Evolutionary conservation across 371 early-diverging fungal genomes (phyloP), one percentile per base, ranked within the genome.

Genomic region (Rhizomucor miehei): DNA sequence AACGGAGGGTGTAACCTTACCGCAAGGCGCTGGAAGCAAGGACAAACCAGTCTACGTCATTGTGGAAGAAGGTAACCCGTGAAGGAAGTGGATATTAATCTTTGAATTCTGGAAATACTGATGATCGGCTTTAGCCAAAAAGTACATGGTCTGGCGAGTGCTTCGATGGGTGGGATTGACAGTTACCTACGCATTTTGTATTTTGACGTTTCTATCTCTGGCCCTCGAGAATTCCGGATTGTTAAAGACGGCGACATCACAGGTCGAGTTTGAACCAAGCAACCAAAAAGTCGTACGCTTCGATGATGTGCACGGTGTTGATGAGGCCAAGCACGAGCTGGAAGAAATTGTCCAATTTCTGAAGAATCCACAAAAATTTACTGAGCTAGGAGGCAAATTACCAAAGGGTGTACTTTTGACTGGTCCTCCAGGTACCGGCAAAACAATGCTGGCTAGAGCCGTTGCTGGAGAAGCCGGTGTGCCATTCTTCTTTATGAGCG

Each of bases 351-450:
- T 99, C 9, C 90, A 90, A 51, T 98, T 97, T 57, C 67, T 99
- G 35, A 91, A 89, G 63, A 89, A 94, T 58, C 99, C 99, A 14
- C 78, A 88, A 55, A 79, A 85, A 51, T 99, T 95, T 63, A 89
- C 89, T 44, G 89, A 89, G 54, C 72, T 99, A 6, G 98, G 98
- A 29, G 98, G 95, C 13, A 93, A 93, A 60, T 74, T 98, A 3
- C 98, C 99, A 25, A 94, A 95, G 67, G 98, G 99, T 68, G 92
- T 92, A n/a, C 69, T 99, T 54, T 75, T 99, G 25, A 95, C 95
- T 46, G 99, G 99, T 0, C 99, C 99, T 14, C 99, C 99, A 0
- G 99, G 99, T 20, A 99, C 99, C 4, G 99, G 99, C 41, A 99
- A 92, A 69, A 94, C 94, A 1, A 77, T 92, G 69, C 60, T 93